Conservation (phyloP, 371 early-diverging fungal species). For the Entomophthora muscae region DNA sequence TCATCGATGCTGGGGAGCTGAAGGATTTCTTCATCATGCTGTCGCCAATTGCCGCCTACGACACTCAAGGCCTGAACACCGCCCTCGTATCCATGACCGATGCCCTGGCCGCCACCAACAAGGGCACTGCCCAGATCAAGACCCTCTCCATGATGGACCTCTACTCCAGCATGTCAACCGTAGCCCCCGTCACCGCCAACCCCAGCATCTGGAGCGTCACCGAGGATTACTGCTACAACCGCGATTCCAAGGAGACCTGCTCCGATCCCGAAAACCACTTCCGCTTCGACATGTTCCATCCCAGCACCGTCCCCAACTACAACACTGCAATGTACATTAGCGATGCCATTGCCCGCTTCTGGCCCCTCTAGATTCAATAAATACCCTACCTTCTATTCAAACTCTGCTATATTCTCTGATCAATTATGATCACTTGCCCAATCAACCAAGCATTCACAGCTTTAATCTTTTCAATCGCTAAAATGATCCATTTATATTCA, state of each 20-base stretch:
- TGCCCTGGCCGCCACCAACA: background rate
- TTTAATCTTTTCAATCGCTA: too few relatives aligned
- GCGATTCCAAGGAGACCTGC: background rate
- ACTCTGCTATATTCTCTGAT: too few relatives aligned
- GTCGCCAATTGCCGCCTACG: background rate
- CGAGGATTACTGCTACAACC: background rate
- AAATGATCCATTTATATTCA: too few relatives aligned
- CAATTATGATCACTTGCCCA: too few relatives aligned
- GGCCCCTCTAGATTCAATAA: background rate
- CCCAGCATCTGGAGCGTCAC: background rate
- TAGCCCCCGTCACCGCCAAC: background rate
- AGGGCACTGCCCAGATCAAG: background rate
- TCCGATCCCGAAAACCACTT: background rate
- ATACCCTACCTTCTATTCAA: too few relatives aligned
- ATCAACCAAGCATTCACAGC: too few relatives aligned
- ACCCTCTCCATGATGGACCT: background rate
- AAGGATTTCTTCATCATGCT: background rate
- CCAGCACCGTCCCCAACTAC: background rate
- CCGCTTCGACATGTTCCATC: background rate
- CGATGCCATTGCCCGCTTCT: background rate
- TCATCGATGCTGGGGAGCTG: background rate
- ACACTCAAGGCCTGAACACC: background rate
- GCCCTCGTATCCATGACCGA: background rate
- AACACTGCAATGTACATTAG: background rate
- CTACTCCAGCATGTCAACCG: background rate